phyloP scores from a whole-genome alignment of 2,329 filamentous ascomycete genomes.

The Thyridium curvatum region DNA sequence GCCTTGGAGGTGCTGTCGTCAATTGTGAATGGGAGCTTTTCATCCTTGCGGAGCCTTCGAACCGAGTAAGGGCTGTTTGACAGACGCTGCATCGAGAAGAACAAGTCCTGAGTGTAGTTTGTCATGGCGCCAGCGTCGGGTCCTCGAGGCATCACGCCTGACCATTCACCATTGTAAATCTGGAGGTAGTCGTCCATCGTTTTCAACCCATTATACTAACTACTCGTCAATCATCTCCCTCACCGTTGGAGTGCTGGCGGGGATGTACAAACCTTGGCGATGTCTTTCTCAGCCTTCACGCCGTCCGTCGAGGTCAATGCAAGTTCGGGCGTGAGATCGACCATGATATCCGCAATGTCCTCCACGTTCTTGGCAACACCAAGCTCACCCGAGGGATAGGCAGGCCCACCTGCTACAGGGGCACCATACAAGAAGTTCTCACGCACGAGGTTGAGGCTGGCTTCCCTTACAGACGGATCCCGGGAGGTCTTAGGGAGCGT shows the following conservation, averaged over 20 bases:
- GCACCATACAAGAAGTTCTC: conserved; percentile 6
- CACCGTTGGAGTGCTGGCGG: not conserved
- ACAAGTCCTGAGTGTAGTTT: conserved; percentile 38
- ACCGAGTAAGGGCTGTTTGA: conserved; percentile 32
- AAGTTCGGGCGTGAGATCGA: conserved; percentile 3
- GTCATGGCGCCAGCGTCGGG: conserved; percentile 26
- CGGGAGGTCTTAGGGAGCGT: conserved; percentile 1
- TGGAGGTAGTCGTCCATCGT: conserved; percentile 28
- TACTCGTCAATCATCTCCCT: not conserved
- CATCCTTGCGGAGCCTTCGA: conserved; percentile 20
- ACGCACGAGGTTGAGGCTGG: conserved; percentile 1
- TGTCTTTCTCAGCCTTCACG: not conserved
- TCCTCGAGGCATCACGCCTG: conserved; percentile 25
- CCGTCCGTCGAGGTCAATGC: conserved; percentile 1
- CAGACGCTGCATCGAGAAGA: conserved; percentile 41
- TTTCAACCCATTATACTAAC: conserved; percentile 19
- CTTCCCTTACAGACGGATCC: not conserved
- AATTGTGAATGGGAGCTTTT: conserved; percentile 29
- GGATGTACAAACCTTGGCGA: conserved; percentile 4
- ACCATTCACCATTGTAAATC: conserved; percentile 35
- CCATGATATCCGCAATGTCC: conserved; percentile 6
- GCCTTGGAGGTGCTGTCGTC: conserved; percentile 18
- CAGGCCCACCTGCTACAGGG: conserved; percentile 9
- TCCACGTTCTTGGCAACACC: conserved; percentile 5
- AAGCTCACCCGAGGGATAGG: conserved; percentile 6